A percentile compares a stretch with the other conserved stretches of the same genome.
Conservation (phyloP, 169 alveolate genomes). For the Plasmodium sp. region DNA sequence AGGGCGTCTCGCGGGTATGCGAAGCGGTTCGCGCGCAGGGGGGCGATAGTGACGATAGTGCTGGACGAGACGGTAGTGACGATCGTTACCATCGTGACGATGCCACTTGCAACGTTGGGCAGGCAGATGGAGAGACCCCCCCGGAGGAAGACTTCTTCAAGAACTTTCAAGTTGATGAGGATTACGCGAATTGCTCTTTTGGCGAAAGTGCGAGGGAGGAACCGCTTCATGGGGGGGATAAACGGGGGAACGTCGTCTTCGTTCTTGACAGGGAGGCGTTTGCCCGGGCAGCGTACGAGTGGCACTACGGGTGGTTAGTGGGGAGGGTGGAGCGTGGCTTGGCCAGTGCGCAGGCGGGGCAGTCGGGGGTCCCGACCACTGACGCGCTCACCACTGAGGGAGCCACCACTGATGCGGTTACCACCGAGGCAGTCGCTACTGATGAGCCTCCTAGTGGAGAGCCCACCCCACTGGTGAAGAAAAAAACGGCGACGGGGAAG, state of each 20-base stretch:
- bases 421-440: background rate
- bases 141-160: background rate
- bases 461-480: background rate
- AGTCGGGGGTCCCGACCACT: background rate
- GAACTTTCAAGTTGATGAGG: background rate
- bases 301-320: background rate
- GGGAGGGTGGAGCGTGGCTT: background rate
- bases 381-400: no score
- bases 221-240: background rate
- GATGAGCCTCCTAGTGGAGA: background rate
- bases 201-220: background rate
- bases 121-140: background rate
- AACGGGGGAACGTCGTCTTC: background rate
- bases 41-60: background rate
- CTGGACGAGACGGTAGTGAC: background rate
- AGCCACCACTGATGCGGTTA: background rate
- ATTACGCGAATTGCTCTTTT: background rate
- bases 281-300: background rate
- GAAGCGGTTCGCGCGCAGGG: background rate
- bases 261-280: background rate
- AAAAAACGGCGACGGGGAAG: background rate
- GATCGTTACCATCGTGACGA: no score
- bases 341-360: background rate
- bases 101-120: background rate
- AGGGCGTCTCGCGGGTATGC: background rate